Base-by-base conservation (phyloP, 345 rosid genomes). In the Acer campestre region DNA sequence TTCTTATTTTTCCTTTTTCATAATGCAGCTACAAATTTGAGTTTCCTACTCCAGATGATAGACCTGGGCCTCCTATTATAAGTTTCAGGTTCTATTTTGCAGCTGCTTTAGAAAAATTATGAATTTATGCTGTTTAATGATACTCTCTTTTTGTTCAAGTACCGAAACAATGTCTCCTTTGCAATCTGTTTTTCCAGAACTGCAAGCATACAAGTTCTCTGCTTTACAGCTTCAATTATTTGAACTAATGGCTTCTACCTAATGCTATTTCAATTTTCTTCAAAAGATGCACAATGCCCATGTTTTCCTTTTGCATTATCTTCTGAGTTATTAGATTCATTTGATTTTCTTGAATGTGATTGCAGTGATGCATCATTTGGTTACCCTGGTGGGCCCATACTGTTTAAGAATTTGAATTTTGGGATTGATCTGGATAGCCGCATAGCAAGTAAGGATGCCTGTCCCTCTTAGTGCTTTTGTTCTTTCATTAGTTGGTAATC, bases 391-490 rank as follows among this genome's bases (percentile, higher is more conserved):
- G 98, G 99, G 7, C 95, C 97, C 61, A 17, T 84, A 68, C 79
- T 94, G 79, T 96, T 96, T 82, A 96, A 71, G 91, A 96, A 96
- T 87, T 84, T 96, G 86, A 96, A 96, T 80, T 96, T 96, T 80
- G 99, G 99, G 78, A 96, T 96, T 44, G 98, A 96, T 87, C 92
- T 96, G 49, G 99, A 96, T 82, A 94, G 98, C 83, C 97, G 98
- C 66, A 88, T 96, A 66, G 97, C 99, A 84, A 96, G 99, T 94
- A 91, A 88, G 95, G 80, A 86, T 69, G 71, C 61, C 63, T 69
- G 18, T 59, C 81, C 20, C 56, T 61, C 8, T 70, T 2, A 49
- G 6, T 29, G 17, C 22, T 48, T 61, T 27, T 61, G 46, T 75
- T 58, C 46, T 56, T 51, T 18, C 73, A 44, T 62, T 61, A 61